Evolutionary conservation across 2,329 filamentous ascomycete genomes (phyloP), one percentile per base, ranked within the genome.

Genomic region (Arthrobotrys musiformis): DNA sequence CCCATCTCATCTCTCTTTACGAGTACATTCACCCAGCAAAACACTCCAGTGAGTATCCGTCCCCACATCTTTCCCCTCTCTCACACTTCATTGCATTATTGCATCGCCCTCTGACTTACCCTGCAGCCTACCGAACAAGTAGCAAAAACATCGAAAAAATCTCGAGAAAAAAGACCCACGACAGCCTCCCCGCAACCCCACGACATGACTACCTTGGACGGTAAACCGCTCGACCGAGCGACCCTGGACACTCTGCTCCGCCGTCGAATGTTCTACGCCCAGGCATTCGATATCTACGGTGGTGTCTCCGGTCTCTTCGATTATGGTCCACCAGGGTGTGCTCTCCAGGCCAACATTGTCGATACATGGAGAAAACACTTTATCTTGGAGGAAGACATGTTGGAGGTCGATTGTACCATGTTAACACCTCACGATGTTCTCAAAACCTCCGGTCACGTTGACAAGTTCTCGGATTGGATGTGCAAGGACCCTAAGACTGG

Each of bases 381-480:
- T 83, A 90, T 97, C 79, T 87, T 96, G 73, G 91, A 94, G 86
- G 93, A 97, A 86, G 92, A 97, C 83, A 97, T 97, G 93, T 89
- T 97, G 80, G 93, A 97, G 86, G 90, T 97, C 79, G 94, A 97
- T 86, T 97, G 93, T 86, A 95, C 92, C 42, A 95, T 94, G 85
- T 85, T 99, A 82, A 99, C 95, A 44, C 95, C 95, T 35, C 90
- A 95, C 82, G 92, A 95, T 56, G 93, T 99, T 40, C 89, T 99
- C 82, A 97, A 98, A 88, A 97, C 94, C 66, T 92, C 90, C 84
- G 95, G 95, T 79, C 95, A 99, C 85, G 95, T 98, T 80, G 94
- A 97, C 84, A 97, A 97, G 85, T 98, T 98, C 82, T 92, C 93
- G 84, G 94, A 98, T 84, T 98, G 92, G 93, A 97, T 98, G 94